Evolutionary conservation across 1,284 basidiomycete genomes (phyloP).

Genomic region (Cerrena zonata): DNA sequence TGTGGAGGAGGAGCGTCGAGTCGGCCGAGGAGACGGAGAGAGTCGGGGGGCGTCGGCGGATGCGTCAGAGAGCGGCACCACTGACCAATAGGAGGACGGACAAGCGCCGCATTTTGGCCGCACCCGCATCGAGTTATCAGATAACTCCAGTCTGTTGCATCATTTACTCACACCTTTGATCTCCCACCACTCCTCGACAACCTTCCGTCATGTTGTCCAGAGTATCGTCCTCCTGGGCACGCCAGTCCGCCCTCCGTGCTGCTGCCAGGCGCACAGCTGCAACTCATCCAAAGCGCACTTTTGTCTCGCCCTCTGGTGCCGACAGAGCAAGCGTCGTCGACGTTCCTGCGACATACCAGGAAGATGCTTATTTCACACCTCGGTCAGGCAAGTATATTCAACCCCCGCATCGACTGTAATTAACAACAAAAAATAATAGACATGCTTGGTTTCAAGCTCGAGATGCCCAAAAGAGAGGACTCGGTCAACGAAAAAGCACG

Average conservation of each 20-base stretch:
- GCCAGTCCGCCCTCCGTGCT: conserved; percentile 22
- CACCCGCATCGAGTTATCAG: conserved; percentile 19
- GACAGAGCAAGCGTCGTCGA: conserved; percentile 78
- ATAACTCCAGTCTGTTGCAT: conserved; percentile 18
- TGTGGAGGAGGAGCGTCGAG: neutral
- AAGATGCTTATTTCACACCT: conserved; percentile 67
- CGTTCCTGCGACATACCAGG: conserved; percentile 65
- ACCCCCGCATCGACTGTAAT: neutral
- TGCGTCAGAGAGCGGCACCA: neutral
- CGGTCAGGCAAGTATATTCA: conserved; percentile 48
- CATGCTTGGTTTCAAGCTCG: conserved; percentile 86
- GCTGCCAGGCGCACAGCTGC: conserved; percentile 13
- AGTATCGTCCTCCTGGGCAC: conserved; percentile 43
- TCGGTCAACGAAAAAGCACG: conserved; percentile 60
- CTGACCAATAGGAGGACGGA: neutral
- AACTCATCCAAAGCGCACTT: conserved; percentile 34
- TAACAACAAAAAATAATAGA: conserved; percentile 38
- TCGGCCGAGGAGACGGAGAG: neutral
- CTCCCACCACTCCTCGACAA: conserved; percentile 34
- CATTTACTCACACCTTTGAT: conserved; percentile 8
- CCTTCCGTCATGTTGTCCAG: conserved; percentile 56
- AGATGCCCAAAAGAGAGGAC: conserved; percentile 60
- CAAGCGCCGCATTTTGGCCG: neutral
- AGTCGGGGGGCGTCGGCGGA: neutral
- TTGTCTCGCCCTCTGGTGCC: conserved; percentile 73